These are phyloP conservation scores for Penicillium lividum DNA, from an alignment of 495 filamentous ascomycete genomes.

Conservation along the genomic window DNA sequence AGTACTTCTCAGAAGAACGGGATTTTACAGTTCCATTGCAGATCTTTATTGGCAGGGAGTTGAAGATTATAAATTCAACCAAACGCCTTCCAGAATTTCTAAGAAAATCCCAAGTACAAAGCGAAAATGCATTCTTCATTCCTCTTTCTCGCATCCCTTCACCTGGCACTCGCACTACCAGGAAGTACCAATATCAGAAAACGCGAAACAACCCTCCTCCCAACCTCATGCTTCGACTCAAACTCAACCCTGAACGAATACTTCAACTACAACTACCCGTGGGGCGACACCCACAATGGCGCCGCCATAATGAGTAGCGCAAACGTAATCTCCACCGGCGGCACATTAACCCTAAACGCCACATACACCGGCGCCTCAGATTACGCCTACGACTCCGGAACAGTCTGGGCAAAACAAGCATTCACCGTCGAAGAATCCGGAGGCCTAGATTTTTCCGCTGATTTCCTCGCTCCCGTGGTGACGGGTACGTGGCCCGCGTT, in stretches of 20 bases:
- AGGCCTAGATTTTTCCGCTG: slow-evolving; percentile 29
- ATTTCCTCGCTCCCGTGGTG: slow-evolving; percentile 52
- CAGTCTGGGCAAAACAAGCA: slow-evolving; percentile 24
- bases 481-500: slow-evolving; percentile 61
- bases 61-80: not conserved
- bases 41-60: not conserved
- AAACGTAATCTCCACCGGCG: slow-evolving; percentile 53
- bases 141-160: slow-evolving; percentile 8
- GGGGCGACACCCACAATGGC: slow-evolving; percentile 54
- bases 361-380: slow-evolving; percentile 50
- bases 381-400: slow-evolving; percentile 43
- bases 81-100: no score
- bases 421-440: slow-evolving; percentile 26
- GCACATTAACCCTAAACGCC: slow-evolving; percentile 27
- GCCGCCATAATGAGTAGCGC: slow-evolving; percentile 57
- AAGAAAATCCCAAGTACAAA: no score
- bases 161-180: slow-evolving; percentile 18
- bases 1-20: not conserved
- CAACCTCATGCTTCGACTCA: slow-evolving; percentile 53
- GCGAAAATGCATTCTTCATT: not conserved
- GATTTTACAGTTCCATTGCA: not conserved
- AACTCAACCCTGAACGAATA: slow-evolving; percentile 50
- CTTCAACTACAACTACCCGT: slow-evolving; percentile 55
- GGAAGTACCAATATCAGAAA: slow-evolving; percentile 3
- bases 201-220: slow-evolving; percentile 46